Evolutionary conservation across 2,329 filamentous ascomycete genomes (phyloP), one percentile per base, ranked within the genome.

Genomic region (Zopfia rhizophila): DNA sequence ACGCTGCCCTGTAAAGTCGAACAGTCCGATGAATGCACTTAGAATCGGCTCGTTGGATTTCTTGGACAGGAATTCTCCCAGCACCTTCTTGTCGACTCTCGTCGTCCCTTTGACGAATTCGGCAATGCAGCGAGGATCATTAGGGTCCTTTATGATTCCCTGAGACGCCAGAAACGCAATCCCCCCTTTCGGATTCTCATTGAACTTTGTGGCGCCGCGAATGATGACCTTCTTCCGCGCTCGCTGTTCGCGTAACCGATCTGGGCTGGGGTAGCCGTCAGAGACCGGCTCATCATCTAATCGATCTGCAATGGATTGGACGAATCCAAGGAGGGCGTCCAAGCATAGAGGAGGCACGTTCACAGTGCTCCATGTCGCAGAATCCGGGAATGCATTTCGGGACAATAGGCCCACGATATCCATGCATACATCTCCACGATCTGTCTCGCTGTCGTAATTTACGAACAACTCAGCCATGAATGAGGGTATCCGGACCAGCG

Each of bases 311-410:
- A 99, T 88, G 56, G 91, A 96, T 65, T 97, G 92, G 23, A 99
- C 84, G 61, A 92, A 97, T 12, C 91, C 87, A 17, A 99, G 79
- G 8, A 99, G 78, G 7, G 94, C 91, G 73, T 99, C 94, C 16
- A 99, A 79, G 63, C 94, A 99, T 3, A 99, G 77, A 1, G 94
- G 94, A 12, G 94, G 94, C 1, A 99, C 95, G 66, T 96, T 99
- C 4, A 93, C 97, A 8, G 94, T 99, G 70, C 95, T 99, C 94
- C 94, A 99, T 5, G 92, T 97, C 5, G 93, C 94, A 7, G 94
- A 96, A 69, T 99, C 94, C 1, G 94, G 95, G 55, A 99, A 89
- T 2, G 94, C 94, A 69, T 97, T 99, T 47, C 94, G 84, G 14
- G 94, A 93, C 12, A 99, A 78, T 23, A 99, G 81, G 1, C 94